A percentile compares a stretch with the other conserved stretches of the same genome.
Conservation (phyloP, 257 asterid genomes). For the Voacanga thouarsii region DNA sequence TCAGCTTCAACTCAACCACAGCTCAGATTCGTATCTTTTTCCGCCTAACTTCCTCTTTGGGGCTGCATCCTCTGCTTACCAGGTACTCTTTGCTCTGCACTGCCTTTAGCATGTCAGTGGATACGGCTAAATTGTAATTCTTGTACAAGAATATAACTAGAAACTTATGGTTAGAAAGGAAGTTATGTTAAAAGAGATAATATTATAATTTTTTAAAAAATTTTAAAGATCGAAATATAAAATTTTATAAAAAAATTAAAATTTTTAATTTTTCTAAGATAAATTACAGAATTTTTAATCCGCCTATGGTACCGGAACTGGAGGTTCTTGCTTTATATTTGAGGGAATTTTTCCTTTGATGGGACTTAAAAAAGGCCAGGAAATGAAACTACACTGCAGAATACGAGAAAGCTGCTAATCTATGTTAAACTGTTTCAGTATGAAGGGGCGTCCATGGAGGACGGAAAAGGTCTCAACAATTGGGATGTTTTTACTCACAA, state of each 20-base stretch:
- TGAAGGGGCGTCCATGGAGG: conserved; percentile 37
- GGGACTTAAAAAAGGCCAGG: not conserved
- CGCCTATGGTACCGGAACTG: too few relatives aligned
- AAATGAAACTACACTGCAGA: not conserved
- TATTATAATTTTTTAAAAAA: too few relatives aligned
- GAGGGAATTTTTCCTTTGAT: not conserved
- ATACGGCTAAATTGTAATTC: not conserved
- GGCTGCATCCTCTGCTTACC: conserved; percentile 15
- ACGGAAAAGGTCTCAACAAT: conserved; percentile 12
- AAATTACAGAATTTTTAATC: too few relatives aligned
- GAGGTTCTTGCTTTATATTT: too few relatives aligned
- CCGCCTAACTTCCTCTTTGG: conserved; percentile 14
- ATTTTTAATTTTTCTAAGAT: too few relatives aligned
- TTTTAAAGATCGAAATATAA: too few relatives aligned
- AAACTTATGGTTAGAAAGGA: too few relatives aligned
- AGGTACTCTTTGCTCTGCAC: not conserved
- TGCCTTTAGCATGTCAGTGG: not conserved
- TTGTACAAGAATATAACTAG: too few relatives aligned
- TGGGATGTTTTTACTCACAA: conserved; percentile 45
- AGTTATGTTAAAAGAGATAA: too few relatives aligned
- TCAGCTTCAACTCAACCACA: not conserved
- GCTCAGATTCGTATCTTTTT: not conserved
- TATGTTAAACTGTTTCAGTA: conserved; percentile 20
- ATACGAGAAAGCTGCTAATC: not conserved
- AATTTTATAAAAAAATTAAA: too few relatives aligned